Evolutionary conservation across 768 basidiomycete species (phyloP).

Genomic region (Mycena galopus): DNA sequence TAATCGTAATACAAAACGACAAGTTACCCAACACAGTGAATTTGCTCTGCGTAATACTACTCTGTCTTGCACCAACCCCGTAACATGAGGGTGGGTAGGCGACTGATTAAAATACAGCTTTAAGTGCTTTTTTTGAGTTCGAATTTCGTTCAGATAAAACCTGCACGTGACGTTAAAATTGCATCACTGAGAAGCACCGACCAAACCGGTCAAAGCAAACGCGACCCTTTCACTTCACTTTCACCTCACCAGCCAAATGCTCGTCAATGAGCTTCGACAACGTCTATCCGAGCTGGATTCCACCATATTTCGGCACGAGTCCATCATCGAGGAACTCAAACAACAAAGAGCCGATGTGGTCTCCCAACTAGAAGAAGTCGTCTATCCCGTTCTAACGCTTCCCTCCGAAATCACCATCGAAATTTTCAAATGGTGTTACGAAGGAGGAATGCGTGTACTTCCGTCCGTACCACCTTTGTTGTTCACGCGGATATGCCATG

Average conservation of each 20-base stretch:
- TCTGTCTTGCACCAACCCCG: no score
- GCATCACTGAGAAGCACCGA: no score
- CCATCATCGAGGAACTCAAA: background rate
- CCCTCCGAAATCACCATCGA: slow-evolving; percentile 20
- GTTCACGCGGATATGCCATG: slow-evolving; percentile 15
- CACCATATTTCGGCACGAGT: background rate
- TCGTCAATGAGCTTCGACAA: slow-evolving; percentile 1
- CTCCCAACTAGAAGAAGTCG: slow-evolving; percentile 5
- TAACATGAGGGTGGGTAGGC: no score
- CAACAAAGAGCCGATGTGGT: background rate
- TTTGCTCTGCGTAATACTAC: no score
- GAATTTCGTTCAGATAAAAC: no score
- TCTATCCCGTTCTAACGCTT: slow-evolving; percentile 21
- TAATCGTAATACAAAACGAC: no score
- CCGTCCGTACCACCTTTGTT: background rate
- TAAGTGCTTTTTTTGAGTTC: no score
- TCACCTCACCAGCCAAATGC: background rate
- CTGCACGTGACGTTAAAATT: no score
- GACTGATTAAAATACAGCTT: no score
- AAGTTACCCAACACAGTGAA: no score
- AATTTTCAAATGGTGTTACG: slow-evolving; percentile 10
- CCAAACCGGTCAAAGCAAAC: no score
- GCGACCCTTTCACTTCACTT: no score
- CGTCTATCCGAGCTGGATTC: slow-evolving; percentile 6
- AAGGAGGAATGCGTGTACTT: background rate